Base-by-base conservation (phyloP, 768 basidiomycete species). In the Vishniacozyma victoriae region DNA sequence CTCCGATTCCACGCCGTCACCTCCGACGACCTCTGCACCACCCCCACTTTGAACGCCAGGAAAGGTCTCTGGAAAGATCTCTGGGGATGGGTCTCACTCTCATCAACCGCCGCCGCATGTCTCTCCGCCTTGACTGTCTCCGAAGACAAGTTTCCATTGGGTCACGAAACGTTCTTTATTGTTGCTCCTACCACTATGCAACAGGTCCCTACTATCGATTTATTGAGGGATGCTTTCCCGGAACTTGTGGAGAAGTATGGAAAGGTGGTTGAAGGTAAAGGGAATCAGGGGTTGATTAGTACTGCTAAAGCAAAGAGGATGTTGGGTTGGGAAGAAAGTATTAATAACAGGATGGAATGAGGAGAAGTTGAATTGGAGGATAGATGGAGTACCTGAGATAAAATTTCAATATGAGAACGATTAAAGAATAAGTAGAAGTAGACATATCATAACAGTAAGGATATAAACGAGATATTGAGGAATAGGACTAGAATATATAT, bases 161-260 rank as follows among this genome's bases (percentile, higher is more conserved):
- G 83, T 1, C 83, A 85, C 50, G 84, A 87, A 59, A 72, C 73
- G 3, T 87, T 86, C 71, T 82, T 83, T 69, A 80, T 87, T 52
- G 76, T 73, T 5, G 79, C 82, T 22, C 79, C 81, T 18, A 75
- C 75, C 20, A 76, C 76, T 23, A 75, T 76, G 4, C 69, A 64
- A 4, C 75, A 80, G 23, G 18, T 35, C 13, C 33, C 46, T 23
- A 76, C 78, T 29, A 48, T 68, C 55, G 74, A 71, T 29, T 55
- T 86, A 54, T 71, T 76, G 50, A 68, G 74, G 54, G 67, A 62
- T 52, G 76, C 77, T 48, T 86, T 76, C 73, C 78, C 79, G 4
- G 46, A 45, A 27, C 31, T 48, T 23, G 15, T 23, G 2, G 46
- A 41, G 35, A 44, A 45, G 18, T 23, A 20, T 13, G 25, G 29